Evolutionary conservation across 148 eudicot genomes (phyloP), one percentile per base, ranked within the genome.

Genomic region (Silene uniflora): DNA sequence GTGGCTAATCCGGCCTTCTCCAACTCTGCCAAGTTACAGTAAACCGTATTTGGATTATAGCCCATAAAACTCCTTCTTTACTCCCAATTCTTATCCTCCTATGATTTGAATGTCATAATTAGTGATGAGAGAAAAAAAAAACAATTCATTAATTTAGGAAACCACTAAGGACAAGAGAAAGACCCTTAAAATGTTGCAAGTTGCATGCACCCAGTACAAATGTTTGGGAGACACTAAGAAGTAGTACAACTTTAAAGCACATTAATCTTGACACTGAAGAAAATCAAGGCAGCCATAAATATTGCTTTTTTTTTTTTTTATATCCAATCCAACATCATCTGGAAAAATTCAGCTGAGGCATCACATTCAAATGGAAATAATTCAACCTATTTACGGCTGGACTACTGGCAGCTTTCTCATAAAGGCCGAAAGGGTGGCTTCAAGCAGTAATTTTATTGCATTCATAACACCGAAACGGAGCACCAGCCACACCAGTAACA

Each of bases 11-110:
- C 81, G 80, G 69, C 69, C 67, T 85, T 80, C 46, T 84, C 78
- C 74, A 82, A 83, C 67, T 78, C 83, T 75, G 69, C 70, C 66
- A 81, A 82, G 76, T 84, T 85, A 83, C 79, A 83, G 75, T 81
- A 73, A 73, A 78, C 77, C 75, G 82, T 67, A 78, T 78, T 78
- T 63, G 84, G 63, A 82, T 83, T 85, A 80, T 82, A 87, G 79
- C 87, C 88, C 91, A 88, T 84, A 73, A 46, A 76, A 59, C 61
- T 87, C 73, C n/a, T n/a, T n/a, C 23, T 21, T 62, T 23, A 55
- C 39, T 68, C 61, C 56, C 56, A 70, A 54, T n/a, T 75, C 24
- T 62, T 71, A 29, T 39, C 27, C 64, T 67, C 80, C 84, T 78
- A 71, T 10, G 54, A 17, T 66, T 7, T 14, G 24, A 58, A 32